Base-by-base conservation (phyloP, 257 asterid genomes). In the Sherardia arvensis region DNA sequence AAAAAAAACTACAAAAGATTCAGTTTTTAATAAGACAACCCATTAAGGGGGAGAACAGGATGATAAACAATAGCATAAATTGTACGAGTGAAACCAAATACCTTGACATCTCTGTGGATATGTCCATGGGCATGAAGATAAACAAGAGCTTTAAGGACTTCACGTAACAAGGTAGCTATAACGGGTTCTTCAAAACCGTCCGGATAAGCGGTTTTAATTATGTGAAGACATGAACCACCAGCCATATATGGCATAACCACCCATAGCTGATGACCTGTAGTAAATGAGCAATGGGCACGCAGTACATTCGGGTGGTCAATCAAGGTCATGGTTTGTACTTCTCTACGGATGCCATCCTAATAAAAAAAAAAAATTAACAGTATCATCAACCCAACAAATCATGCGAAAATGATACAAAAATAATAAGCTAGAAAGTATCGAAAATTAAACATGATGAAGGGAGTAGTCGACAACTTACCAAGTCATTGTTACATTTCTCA, bases 131-230 rank as follows among this genome's bases (percentile, higher is more conserved):
- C 83, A 82, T 90, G 99, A 76, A 93, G 84, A 87, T 93, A 93
- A 55, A 87, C 97, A 70, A 93, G 96, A 70, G 97, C 99, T 81
- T 93, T 90, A 53, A 93, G 95, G 71, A 90, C 96, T 79, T 93
- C 99, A 17, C 79, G 80, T 64, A 93, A 67, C 66, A 93, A 75
- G 63, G 94, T 85, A 59, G 97, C 96, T 60, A 93, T 93, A 38
- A 87, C 95, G 66, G 96, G 94, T 85, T 93, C 99, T 78, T 93
- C 99, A 81, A 93, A 90, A 59, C 99, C 97, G 58, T 93, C 99
- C 10, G 95, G 90, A 80, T 65, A 87, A 66, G 87, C 71, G 63
- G 96, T 84, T 79, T 90, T 93, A 75, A 93, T 90, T 61, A 93
- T 93, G 80, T 93, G 99, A 76, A 90, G 97, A 77, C 94, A 87